Evolutionary conservation across 2,329 filamentous ascomycete genomes (phyloP), one percentile per base, ranked within the genome.

Genomic region (Talaromyces funiculosus): DNA sequence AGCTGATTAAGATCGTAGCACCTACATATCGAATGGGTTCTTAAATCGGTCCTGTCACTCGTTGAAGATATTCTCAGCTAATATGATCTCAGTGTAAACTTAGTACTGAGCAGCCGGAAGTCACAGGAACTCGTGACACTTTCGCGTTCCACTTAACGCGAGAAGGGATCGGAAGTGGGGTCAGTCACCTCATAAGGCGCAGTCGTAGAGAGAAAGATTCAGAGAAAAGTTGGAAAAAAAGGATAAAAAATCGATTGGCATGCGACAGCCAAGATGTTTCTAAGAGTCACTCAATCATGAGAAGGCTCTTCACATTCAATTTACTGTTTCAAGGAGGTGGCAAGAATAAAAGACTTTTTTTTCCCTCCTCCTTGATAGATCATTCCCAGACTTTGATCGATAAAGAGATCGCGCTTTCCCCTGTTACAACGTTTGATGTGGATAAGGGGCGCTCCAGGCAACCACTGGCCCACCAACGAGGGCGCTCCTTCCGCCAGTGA

Each of bases 61-160:
- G 18, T 4, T 33, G 31, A 24, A 4, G 14, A 38, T 49, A 7
- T 9, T 22, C 20, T 40, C 51, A n/a, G 33, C 2, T 8, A 54
- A 14, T 22, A 38, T 24, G 12, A 10, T 26, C 33, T 26, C 14
- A 16, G 9, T n/a, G 26, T 22, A 35, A 14, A 33, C 8, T 42
- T 3, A 53, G 22, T 12, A 18, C 31, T 42, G 16, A 57, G 35
- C 49, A 51, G 47, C 22, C 9, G 24, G 38, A 67, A 63, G 67
- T 74, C 71, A 73, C 72, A 68, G 66, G 71, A 61, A 66, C 62
- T 65, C 71, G 73, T 68, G 73, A 62, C 66, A 66, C 64, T 73
- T 73, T 75, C 73, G 73, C 71, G 73, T 75, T 74, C 68, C 72
- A 75, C 71, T 75, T 75, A 68, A 75, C 73, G 72, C 73, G 73